These are phyloP conservation scores for Stropharia rugosoannulata DNA, from an alignment of 768 basidiomycete genomes.

Conservation along the genomic window DNA sequence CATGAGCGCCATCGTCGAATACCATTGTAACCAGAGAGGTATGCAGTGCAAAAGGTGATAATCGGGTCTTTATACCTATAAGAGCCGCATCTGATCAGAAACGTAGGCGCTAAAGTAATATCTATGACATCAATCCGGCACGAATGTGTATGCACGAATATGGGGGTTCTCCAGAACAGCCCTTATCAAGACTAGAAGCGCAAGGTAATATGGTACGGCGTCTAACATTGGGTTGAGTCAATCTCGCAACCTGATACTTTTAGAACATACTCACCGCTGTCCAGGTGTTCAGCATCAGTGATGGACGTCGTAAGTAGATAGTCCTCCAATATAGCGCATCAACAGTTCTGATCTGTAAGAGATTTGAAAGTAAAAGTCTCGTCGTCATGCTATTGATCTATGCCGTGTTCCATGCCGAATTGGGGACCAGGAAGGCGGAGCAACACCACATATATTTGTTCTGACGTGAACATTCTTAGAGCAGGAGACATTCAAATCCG, in stretches of 20 bases:
- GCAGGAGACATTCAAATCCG: no score
- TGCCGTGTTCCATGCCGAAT: no score
- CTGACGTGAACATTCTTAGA: no score
- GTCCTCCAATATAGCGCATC: not conserved
- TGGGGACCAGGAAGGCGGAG: no score
- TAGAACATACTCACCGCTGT: slow-evolving; percentile 23
- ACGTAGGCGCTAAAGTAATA: slow-evolving; percentile 13
- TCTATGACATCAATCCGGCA: not conserved
- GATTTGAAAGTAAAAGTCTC: no score
- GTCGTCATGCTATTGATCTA: no score
- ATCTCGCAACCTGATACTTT: no score
- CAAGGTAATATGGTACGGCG: no score
- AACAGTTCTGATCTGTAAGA: not conserved
- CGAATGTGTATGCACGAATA: slow-evolving; percentile 1
- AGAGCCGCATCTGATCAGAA: slow-evolving; percentile 26
- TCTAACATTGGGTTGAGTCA: no score
- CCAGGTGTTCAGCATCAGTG: slow-evolving; percentile 7
- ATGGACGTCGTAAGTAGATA: not conserved
- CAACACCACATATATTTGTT: no score
- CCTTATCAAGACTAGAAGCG: no score
- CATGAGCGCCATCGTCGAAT: slow-evolving; percentile 21
- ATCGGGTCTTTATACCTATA: slow-evolving; percentile 21
- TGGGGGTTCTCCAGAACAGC: no score
- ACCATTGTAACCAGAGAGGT: slow-evolving; percentile 22
- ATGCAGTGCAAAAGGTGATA: slow-evolving; percentile 3